Conservation (phyloP, 306 rosid genomes). For the Vigna radiata region DNA sequence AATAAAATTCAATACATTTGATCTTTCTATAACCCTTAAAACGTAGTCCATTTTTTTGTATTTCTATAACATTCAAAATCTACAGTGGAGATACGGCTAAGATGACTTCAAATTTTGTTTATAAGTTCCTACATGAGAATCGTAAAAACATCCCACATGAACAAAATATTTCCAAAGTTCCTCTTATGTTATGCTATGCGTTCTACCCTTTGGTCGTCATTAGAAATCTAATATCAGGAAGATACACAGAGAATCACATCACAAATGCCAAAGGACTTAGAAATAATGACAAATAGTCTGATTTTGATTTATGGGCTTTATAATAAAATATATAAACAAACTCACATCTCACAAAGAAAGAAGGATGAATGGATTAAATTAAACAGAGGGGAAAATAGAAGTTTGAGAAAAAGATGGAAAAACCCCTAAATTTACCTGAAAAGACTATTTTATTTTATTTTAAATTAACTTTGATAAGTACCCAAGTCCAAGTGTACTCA, state of each 20-base stretch:
- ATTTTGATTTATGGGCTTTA: background rate
- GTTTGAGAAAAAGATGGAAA: background rate
- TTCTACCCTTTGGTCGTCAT: too few relatives aligned
- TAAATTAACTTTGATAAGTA: background rate
- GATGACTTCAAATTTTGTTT: background rate
- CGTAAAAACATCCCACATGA: background rate
- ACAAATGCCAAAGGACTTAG: background rate
- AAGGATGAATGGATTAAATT: background rate
- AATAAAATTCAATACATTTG: constrained; percentile 3
- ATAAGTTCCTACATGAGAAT: background rate
- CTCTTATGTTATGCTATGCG: background rate
- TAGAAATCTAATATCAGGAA: too few relatives aligned
- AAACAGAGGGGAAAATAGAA: background rate
- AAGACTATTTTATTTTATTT: background rate
- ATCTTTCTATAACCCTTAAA: background rate
- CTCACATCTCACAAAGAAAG: background rate
- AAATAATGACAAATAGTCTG: background rate
- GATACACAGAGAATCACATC: background rate
- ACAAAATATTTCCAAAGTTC: constrained; percentile 3
- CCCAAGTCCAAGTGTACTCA: background rate
- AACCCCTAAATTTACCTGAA: background rate
- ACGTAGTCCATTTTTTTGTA: background rate
- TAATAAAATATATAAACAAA: background rate
- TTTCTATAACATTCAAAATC: background rate
- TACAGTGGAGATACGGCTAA: background rate